Base-by-base conservation (phyloP, 225 moss, liverwort and hornwort species). In the Ulota crispa region DNA sequence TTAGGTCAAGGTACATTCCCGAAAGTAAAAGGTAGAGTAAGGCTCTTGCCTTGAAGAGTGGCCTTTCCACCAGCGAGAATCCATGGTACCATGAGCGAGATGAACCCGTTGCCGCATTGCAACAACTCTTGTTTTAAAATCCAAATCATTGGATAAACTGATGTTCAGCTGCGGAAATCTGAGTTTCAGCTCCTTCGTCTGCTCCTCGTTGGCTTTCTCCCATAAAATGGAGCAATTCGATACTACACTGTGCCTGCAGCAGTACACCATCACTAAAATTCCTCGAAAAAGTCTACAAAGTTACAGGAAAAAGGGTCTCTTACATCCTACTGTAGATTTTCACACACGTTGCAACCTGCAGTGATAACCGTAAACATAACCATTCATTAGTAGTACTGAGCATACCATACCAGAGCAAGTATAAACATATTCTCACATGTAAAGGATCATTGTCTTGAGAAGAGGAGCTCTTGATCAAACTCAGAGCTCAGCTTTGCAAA, bases 51-150 rank as follows among this genome's bases (percentile, higher is more conserved):
- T 91, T 36, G 87, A 68, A 60, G 88, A 32, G 53, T 89, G 89
- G 36, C 85, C 89, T 76, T 89, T 85, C 89, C 91, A 91, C 82
- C 85, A 88, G 53, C 76, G 83, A 84, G 83, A 75, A 79, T 81
- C 27, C 81, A 89, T 81, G 64, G 27, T 76, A 50, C 91, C 89
- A 62, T 73, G 76, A 45, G 70, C 85, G 41, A 91, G 88, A 71
- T 88, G 78, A 72, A 79, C 81, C 56, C 79, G 79, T 77, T 91
- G 91, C 42, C 72, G 73, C 81, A 76, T 87, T 36, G 64, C 76
- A 76, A 78, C 81, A 41, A 78, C 91, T 81, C 64, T 78, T 61
- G 91, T 87, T 72, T 85, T 89, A 23, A 76, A 77, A 80, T 85
- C 81, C 83, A 81, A 42, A n/a, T 67, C 81, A n/a, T 14, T 64